Evolutionary conservation across 352 stramenopile species (phyloP).

Genomic region (Peronospora farinosa): DNA sequence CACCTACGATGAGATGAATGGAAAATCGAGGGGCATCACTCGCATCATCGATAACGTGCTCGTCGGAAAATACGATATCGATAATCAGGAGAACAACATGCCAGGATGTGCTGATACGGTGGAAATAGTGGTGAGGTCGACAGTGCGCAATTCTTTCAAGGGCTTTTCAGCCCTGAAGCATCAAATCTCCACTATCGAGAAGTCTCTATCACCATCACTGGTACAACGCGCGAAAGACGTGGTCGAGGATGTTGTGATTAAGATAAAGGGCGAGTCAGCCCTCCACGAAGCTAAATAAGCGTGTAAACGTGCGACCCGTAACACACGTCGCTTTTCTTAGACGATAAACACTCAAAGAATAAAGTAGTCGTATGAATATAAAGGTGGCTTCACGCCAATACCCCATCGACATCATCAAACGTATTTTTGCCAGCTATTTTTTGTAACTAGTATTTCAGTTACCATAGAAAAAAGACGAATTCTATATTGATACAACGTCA

Average conservation of each 20-base stretch:
- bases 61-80: slow-evolving; percentile 13
- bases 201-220: slow-evolving; percentile 15
- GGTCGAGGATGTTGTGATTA: slow-evolving; percentile 19
- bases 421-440: too few relatives aligned
- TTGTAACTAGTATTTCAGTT: too few relatives aligned
- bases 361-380: too few relatives aligned
- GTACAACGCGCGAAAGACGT: slow-evolving; percentile 21
- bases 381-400: too few relatives aligned
- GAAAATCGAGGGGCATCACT: slow-evolving; percentile 15
- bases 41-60: slow-evolving; percentile 15
- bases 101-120: slow-evolving; percentile 14
- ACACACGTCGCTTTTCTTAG: too few relatives aligned
- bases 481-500: too few relatives aligned
- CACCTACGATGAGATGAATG: slow-evolving; percentile 20
- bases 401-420: too few relatives aligned
- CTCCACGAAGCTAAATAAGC: too few relatives aligned
- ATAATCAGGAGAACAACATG: slow-evolving; percentile 10
- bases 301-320: too few relatives aligned
- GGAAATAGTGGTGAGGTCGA: slow-evolving; percentile 18
- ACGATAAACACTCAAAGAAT: too few relatives aligned
- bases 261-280: slow-evolving; percentile 11
- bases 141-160: slow-evolving; percentile 21
- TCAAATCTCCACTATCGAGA: slow-evolving; percentile 21
- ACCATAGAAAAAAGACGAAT: too few relatives aligned
- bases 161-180: slow-evolving; percentile 11